Base-by-base conservation (phyloP, 768 basidiomycete species). In the Tephrocybe rancida region DNA sequence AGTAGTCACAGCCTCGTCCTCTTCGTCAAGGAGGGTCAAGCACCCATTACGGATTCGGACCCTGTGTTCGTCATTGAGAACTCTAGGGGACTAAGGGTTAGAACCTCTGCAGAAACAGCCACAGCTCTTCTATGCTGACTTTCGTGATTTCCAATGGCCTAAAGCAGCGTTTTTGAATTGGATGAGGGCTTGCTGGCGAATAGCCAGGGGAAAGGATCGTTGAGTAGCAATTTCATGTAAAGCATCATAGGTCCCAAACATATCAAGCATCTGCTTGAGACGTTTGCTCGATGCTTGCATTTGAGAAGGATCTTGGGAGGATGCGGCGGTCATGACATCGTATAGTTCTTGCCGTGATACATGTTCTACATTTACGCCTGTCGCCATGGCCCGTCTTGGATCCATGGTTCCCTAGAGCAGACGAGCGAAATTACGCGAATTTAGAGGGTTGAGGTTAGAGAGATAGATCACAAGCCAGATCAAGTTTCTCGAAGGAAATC, bases 121-220 rank as follows among this genome's bases (percentile, higher is more conserved):
- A 11, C 16, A 50, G 21, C 10, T 14, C 38, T 26, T 16, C 22
- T 35, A 5, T 43, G 58, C 80, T 64, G 59, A 90, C 92, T 84
- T 91, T 72, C 86, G 73, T 27, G 86, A 87, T 64, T 81, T 78
- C 94, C 94, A 96, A 62, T 90, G 86, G 44, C 71, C 71, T 3
- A 86, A 67, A 2, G 85, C 86, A 1, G 80, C 78, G 61, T 95
- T 95, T 72, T 95, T 95, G 74, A 95, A 89, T 63, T 93, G 92
- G 50, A 95, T 88, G 57, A 92, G 90, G 22, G 88, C 85, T 66
- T 90, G 89, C 60, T 89, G 82, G 37, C 93, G 84, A 45, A 94
- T 80, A 14, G 73, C 72, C 32, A 88, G 67, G 13, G 89, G 86
- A n/a, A 86, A 67, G 1, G 76, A 68, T 57, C 70, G 73, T 59